phyloP scores from a whole-genome alignment of 1,284 basidiomycete genomes.

The Lentinula novae-zelandiae region DNA sequence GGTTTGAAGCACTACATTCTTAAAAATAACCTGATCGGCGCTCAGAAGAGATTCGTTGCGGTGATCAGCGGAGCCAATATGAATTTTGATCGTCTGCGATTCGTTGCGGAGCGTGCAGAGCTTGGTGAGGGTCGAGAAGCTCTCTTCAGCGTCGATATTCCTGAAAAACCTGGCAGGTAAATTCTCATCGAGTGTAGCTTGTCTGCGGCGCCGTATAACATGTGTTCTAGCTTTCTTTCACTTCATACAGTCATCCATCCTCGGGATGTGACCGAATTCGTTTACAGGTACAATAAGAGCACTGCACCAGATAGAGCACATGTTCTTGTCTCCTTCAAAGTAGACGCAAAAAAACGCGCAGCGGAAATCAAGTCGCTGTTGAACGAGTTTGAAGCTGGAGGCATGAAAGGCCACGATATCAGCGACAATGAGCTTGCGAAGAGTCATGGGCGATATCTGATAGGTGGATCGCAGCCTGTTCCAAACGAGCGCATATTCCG shows the following conservation, averaged over 20 bases:
- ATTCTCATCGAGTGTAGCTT: constrained; percentile 22
- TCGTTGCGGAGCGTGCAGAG: constrained; percentile 97
- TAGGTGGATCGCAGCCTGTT: constrained; percentile 80
- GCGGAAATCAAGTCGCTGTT: constrained; percentile 72
- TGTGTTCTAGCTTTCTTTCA: constrained; percentile 71
- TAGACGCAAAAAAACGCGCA: constrained; percentile 61
- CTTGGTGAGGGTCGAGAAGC: constrained; percentile 95
- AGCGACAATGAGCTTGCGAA: constrained; percentile 96
- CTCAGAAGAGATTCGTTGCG: constrained; percentile 86
- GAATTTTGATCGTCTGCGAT: constrained; percentile 96
- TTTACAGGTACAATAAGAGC: constrained; percentile 76
- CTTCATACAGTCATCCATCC: constrained; percentile 89
- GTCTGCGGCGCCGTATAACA: not conserved
- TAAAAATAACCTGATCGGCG: constrained; percentile 76
- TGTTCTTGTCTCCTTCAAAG: constrained; percentile 89
- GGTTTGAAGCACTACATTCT: constrained; percentile 89
- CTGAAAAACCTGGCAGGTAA: constrained; percentile 87
- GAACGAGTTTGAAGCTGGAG: constrained; percentile 53
- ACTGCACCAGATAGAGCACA: constrained; percentile 62
- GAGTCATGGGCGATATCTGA: constrained; percentile 90
- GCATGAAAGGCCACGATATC: constrained; percentile 87
- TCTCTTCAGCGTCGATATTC: constrained; percentile 88
- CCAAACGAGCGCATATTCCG: constrained; percentile 87
- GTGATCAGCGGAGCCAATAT: constrained; percentile 97
- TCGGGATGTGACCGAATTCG: constrained; percentile 94